Evolutionary conservation across 2,329 filamentous ascomycete species (phyloP), one percentile per base, ranked within the genome.

Genomic region (Colletotrichum aenigma): DNA sequence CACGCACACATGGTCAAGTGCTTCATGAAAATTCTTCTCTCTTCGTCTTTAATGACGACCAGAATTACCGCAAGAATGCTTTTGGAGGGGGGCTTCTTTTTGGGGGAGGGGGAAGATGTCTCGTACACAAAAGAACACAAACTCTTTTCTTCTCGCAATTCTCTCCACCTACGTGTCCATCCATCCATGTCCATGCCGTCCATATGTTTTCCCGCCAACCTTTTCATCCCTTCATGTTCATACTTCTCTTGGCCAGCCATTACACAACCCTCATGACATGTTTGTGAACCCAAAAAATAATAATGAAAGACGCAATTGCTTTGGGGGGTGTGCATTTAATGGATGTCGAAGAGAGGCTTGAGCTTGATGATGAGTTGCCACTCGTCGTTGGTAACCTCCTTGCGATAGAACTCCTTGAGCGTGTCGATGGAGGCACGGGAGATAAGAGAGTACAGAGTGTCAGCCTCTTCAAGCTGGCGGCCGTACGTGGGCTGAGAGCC

Each of bases 281-380:
- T 18, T n/a, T 8, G 7, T 13, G 7, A 24, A 58, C 26, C 55
- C 34, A 36, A 28, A 30, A 30, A 48, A 43, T 21, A n/a, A n/a
- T n/a, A 18, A 18, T 21, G 43, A 52, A 52, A 52, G n/a, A 21
- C 43, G 43, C n/a, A 52, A 52, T 21, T 52, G n/a, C 6, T 52
- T 43, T 64, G n/a, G 7, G 26, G 26, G 3, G n/a, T 48, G 43
- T 26, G 26, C 21, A 16, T 30, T 88, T 90, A 96, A 81, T 89
- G 89, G 85, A 98, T 94, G 86, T 98, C 97, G 83, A 98, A 98
- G 79, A 98, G 83, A 55, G 95, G 93, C 92, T 99, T 99, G 83
- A 99, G 88, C 90, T 98, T 98, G 86, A 96, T 95, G 82, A 99
- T 95, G 78, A 99, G 89, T 82, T 92, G 89, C 97, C 97, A 99